phyloP scores from a whole-genome alignment of 1,284 basidiomycete genomes.

The Xerocomus amazonicus region DNA sequence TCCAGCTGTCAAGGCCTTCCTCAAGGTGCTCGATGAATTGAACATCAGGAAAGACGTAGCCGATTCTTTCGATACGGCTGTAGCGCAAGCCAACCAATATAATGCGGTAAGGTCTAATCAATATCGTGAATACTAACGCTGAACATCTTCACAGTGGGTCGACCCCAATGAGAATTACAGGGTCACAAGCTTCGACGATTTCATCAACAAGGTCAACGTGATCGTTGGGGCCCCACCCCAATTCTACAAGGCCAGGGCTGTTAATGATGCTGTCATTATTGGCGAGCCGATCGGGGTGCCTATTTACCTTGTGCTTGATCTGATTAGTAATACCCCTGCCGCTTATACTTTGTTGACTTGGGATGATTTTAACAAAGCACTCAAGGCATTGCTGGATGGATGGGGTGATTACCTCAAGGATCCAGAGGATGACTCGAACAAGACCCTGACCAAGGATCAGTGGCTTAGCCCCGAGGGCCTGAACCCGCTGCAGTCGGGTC shows the following conservation, averaged over 20 bases:
- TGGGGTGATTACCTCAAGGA: conserved; percentile 15
- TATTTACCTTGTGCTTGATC: conserved; percentile 19
- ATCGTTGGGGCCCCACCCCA: neutral
- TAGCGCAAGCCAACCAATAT: neutral
- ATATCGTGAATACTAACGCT: neutral
- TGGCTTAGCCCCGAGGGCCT: conserved; percentile 9
- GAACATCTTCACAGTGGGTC: neutral
- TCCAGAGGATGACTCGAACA: neutral
- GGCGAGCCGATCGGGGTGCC: conserved; percentile 5
- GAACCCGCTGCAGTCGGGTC: neutral
- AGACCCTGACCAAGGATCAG: conserved; percentile 2
- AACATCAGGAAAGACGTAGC: neutral
- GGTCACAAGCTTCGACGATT: neutral
- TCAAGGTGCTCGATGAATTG: neutral
- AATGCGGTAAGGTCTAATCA: neutral
- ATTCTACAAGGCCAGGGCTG: conserved; percentile 6
- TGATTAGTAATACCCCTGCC: conserved; percentile 25
- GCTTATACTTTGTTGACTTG: conserved; percentile 21
- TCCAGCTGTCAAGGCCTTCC: neutral
- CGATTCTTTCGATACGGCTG: neutral
- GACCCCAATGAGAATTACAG: neutral
- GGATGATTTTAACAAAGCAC: conserved; percentile 17
- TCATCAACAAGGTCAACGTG: neutral
- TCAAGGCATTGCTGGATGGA: neutral
- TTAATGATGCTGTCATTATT: conserved; percentile 14